phyloP scores from a whole-genome alignment of 2,329 filamentous ascomycete species.

The Penicillium janthinellum region DNA sequence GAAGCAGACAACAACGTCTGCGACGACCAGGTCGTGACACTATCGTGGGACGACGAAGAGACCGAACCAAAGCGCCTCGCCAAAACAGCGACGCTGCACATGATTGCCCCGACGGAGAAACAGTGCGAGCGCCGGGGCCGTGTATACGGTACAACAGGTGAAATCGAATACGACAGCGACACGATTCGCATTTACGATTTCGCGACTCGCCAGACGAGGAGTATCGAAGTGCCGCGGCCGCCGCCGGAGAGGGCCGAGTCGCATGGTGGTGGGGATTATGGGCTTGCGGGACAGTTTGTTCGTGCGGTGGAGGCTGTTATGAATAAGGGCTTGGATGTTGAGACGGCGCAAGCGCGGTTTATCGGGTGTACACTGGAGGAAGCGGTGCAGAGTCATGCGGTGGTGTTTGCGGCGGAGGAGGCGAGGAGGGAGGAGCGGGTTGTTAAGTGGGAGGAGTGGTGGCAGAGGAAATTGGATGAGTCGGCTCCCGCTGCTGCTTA shows the following conservation, averaged over 20 bases:
- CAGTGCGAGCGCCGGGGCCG: conserved; percentile 83
- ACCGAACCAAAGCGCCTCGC: conserved; percentile 55
- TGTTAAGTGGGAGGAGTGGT: conserved; percentile 77
- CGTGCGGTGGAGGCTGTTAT: conserved; percentile 79
- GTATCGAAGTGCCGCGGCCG: conserved; percentile 61
- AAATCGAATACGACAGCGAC: conserved; percentile 80
- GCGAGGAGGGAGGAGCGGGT: conserved; percentile 70
- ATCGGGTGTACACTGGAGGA: conserved; percentile 86
- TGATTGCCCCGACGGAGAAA: conserved; percentile 86
- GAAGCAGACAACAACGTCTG: conserved; percentile 91
- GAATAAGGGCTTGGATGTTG: conserved; percentile 65
- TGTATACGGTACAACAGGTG: conserved; percentile 83
- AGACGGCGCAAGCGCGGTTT: conserved; percentile 71
- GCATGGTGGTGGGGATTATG: conserved; percentile 78
- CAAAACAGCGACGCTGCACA: conserved; percentile 89
- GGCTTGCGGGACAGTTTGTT: conserved; percentile 80
- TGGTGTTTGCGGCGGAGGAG: conserved; percentile 93
- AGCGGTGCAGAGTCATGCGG: conserved; percentile 81
- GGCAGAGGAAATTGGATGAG: conserved; percentile 57
- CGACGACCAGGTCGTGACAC: conserved; percentile 87
- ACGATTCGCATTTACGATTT: conserved; percentile 78
- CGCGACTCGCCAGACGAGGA: conserved; percentile 55
- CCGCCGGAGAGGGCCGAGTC: conserved; percentile 57
- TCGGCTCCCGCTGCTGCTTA: conserved; percentile 1
- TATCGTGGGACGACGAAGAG: conserved; percentile 78